Percentiles rank a stretch among this genome's conserved stretches.
These are phyloP conservation scores for Fimicolochytrium jonesii DNA, from an alignment of 192 early-diverging fungal genomes.

Conservation along the genomic window DNA sequence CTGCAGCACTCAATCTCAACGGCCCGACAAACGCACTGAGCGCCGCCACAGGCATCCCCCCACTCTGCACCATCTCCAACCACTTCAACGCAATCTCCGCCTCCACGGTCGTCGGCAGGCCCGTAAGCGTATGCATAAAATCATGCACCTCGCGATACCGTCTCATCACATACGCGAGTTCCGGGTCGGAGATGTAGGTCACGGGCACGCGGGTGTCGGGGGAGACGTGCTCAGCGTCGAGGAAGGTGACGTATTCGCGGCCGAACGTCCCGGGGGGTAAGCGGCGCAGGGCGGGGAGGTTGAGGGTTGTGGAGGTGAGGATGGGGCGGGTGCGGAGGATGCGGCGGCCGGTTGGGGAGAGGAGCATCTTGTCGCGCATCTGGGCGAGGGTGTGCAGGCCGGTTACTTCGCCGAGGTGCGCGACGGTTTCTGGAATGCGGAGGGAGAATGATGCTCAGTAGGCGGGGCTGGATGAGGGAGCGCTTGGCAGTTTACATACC, in stretches of 20 bases:
- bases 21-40: slow-evolving; percentile 83
- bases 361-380: slow-evolving; percentile 78
- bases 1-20: slow-evolving; percentile 53
- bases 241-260: slow-evolving; percentile 73
- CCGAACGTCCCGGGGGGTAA: slow-evolving; percentile 80
- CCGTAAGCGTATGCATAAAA: slow-evolving; percentile 88
- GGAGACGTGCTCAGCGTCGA: slow-evolving; percentile 72
- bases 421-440: slow-evolving; percentile 68
- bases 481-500: slow-evolving; percentile 17
- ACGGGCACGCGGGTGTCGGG: slow-evolving; percentile 77
- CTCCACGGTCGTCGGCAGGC: slow-evolving; percentile 74
- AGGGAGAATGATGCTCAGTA: slow-evolving; percentile 32
- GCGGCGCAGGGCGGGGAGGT: slow-evolving; percentile 58
- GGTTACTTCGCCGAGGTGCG: slow-evolving; percentile 86
- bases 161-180: slow-evolving; percentile 90
- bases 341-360: slow-evolving; percentile 66
- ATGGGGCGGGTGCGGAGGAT: slow-evolving; percentile 79
- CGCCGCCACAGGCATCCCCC: slow-evolving; percentile 82
- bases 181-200: slow-evolving; percentile 83
- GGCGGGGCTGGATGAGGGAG: slow-evolving; percentile 42
- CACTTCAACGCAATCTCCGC: slow-evolving; percentile 93
- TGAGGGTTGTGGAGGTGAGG: slow-evolving; percentile 65
- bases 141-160: slow-evolving; percentile 93
- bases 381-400: slow-evolving; percentile 59
- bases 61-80: slow-evolving; percentile 90